These are phyloP conservation scores for Barnettozyma salicaria DNA, from an alignment of 805 yeast species.

Conservation along the genomic window DNA sequence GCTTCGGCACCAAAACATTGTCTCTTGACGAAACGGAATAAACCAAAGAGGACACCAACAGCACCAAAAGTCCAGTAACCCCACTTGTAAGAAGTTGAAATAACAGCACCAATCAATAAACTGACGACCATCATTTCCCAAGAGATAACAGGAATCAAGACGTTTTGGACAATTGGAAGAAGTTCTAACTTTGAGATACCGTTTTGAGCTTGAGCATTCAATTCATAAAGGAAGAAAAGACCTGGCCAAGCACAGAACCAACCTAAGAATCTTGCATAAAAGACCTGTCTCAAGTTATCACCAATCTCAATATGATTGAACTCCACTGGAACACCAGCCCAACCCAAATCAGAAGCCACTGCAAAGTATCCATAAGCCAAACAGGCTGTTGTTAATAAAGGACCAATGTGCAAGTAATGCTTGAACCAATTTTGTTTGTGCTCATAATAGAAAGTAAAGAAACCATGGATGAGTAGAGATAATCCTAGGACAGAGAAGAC, in stretches of 20 bases:
- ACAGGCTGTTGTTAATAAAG: slow-evolving; percentile 37
- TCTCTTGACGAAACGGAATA: slow-evolving; percentile 23
- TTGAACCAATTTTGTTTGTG: slow-evolving; percentile 20
- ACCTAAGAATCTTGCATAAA: slow-evolving; percentile 50
- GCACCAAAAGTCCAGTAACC: slow-evolving; percentile 58
- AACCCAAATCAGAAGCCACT: slow-evolving; percentile 54
- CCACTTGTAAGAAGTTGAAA: slow-evolving; percentile 56
- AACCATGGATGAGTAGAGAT: slow-evolving; percentile 28
- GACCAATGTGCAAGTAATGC: slow-evolving; percentile 34
- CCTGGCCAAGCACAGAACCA: slow-evolving; percentile 54
- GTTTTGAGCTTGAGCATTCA: slow-evolving; percentile 19
- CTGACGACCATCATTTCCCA: slow-evolving; percentile 46
- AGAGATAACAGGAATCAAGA: slow-evolving; percentile 38
- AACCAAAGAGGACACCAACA: slow-evolving; percentile 36
- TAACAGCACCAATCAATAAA: slow-evolving; percentile 50
- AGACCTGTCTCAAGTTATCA: slow-evolving; percentile 42
- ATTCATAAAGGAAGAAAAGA: slow-evolving; percentile 28
- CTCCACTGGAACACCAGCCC: slow-evolving; percentile 40
- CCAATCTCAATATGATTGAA: slow-evolving; percentile 40
- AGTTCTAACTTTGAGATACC: slow-evolving; percentile 14
- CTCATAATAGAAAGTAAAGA: slow-evolving; percentile 21
- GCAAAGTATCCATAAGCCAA: slow-evolving; percentile 48
- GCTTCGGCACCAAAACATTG: slow-evolving; percentile 21
- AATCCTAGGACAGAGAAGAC: slow-evolving; percentile 44
- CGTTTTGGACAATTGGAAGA: slow-evolving; percentile 20